Evolutionary conservation across 495 filamentous ascomycete species (phyloP).

Genomic region (Talaromyces stipitatus): DNA sequence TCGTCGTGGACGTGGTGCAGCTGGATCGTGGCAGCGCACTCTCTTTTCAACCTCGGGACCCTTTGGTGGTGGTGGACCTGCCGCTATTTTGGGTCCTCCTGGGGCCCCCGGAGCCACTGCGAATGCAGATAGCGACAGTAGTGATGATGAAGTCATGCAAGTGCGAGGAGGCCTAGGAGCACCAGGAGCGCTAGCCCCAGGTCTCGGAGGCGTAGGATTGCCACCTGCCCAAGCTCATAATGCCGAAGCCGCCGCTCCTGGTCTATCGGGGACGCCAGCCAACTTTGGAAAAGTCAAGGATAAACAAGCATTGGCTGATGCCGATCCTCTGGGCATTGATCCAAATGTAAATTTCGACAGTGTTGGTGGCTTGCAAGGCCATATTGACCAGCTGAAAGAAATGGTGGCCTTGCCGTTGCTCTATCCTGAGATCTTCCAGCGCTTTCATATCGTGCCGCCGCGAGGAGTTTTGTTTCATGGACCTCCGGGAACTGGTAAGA

Average conservation of each 20-base stretch:
- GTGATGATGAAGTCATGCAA: slow-evolving; percentile 74
- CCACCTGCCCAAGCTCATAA: slow-evolving; percentile 54
- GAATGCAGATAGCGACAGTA: slow-evolving; percentile 88
- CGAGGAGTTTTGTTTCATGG: slow-evolving; percentile 95
- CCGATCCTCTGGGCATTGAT: slow-evolving; percentile 89
- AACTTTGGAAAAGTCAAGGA: slow-evolving; percentile 89
- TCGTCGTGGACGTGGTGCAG: slow-evolving; percentile 48
- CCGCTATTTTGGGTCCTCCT: slow-evolving; percentile 68
- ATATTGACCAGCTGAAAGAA: slow-evolving; percentile 94
- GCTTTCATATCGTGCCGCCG: slow-evolving; percentile 86
- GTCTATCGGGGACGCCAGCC: slow-evolving; percentile 58
- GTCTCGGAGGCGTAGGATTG: slow-evolving; percentile 45
- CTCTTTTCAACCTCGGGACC: slow-evolving; percentile 84
- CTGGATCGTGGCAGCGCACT: slow-evolving; percentile 57
- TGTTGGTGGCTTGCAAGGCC: slow-evolving; percentile 82
- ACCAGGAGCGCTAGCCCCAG: slow-evolving; percentile 69
- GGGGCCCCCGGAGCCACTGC: slow-evolving; percentile 65
- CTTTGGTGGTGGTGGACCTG: slow-evolving; percentile 74
- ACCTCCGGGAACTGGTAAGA: slow-evolving; percentile 96
- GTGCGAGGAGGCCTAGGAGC: slow-evolving; percentile 49
- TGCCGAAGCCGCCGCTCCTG: slow-evolving; percentile 57
- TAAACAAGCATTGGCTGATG: slow-evolving; percentile 72
- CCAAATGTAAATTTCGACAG: slow-evolving; percentile 84
- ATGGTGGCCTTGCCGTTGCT: slow-evolving; percentile 92
- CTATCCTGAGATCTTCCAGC: slow-evolving; percentile 90